Evolutionary conservation across 1,139 yeast species (phyloP), one percentile per base, ranked within the genome.

Genomic region (Pichia sp.): DNA sequence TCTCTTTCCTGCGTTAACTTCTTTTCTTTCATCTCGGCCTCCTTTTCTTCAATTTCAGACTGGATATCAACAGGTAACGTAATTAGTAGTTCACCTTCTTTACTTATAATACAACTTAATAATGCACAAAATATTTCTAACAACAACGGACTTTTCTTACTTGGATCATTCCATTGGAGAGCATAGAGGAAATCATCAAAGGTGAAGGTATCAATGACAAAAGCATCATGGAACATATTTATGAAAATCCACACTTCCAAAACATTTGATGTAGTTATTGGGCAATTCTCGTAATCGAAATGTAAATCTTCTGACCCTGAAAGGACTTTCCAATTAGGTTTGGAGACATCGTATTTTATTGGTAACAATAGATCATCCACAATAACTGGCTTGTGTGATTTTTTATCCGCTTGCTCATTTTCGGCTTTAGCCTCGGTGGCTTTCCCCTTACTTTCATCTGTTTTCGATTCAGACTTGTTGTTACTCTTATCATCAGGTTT

Each of bases 181-280:
- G 87, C 84, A 57, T 81, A 81, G 5, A 86, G 67, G 64, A 83
- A 87, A 65, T 87, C 95, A 69, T 89, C 96, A 72, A 86, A 87
- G 0, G 95, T 85, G 61, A 88, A 85, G 0, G 87, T 80, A 64
- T 86, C 92, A 23, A 89, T 72, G 15, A 78, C 69, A 50, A 87
- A 72, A 1, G 88, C 83, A 36, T 77, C 77, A 61, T 82, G 82
- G 65, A 84, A 89, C 52, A 87, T 79, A 65, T 88, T 88, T 49
- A 88, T 70, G 62, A 89, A 89, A 5, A 81, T 74, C 96, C 96
- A 89, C 4, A 79, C 70, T 66, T 87, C 92, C 41, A 89, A 68
- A 0, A 85, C 79, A 53, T 78, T 79, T 4, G 75, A 70, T 5
- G 69, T 59, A 4, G 55, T 44, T 11, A 50, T 13, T 10, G 50